Conservation (phyloP, 2,329 filamentous ascomycete genomes). For the Apiospora hydei region DNA sequence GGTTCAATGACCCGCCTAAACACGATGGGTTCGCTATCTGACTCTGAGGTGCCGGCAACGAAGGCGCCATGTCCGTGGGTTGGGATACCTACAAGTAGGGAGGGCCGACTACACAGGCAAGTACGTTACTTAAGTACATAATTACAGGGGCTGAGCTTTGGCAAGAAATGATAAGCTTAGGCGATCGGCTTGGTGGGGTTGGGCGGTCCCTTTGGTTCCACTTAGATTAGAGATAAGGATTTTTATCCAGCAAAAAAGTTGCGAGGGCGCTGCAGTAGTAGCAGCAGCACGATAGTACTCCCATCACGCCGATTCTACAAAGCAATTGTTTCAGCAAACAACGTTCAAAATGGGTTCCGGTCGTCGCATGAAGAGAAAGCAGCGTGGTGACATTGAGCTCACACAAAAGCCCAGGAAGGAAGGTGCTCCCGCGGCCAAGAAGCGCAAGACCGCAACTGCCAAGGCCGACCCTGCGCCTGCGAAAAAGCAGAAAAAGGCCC, state of each 20-base stretch:
- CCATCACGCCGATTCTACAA: constrained; percentile 10
- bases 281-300: background rate
- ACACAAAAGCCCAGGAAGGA: constrained; percentile 51
- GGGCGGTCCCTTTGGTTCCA: constrained; percentile 8
- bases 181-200: constrained; percentile 15
- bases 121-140: background rate
- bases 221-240: constrained; percentile 22
- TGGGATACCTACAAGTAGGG: background rate
- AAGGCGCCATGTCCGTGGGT: background rate
- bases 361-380: constrained; percentile 24
- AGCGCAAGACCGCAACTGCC: constrained; percentile 79
- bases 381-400: constrained; percentile 23
- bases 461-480: constrained; percentile 63
- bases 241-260: constrained; percentile 21
- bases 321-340: constrained; percentile 8
- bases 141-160: background rate
- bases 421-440: constrained; percentile 76
- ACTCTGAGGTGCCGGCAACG: constrained; percentile 45
- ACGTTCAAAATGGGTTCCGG: constrained; percentile 23
- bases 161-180: background rate
- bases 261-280: background rate
- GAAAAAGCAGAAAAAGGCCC: constrained; percentile 63
- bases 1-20: constrained; percentile 72
- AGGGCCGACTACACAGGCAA: no score
- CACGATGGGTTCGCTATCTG: constrained; percentile 60